Evolutionary conservation across 179 eudicot genomes (phyloP), one percentile per base, ranked within the genome.

Genomic region (Spergularia azorica): DNA sequence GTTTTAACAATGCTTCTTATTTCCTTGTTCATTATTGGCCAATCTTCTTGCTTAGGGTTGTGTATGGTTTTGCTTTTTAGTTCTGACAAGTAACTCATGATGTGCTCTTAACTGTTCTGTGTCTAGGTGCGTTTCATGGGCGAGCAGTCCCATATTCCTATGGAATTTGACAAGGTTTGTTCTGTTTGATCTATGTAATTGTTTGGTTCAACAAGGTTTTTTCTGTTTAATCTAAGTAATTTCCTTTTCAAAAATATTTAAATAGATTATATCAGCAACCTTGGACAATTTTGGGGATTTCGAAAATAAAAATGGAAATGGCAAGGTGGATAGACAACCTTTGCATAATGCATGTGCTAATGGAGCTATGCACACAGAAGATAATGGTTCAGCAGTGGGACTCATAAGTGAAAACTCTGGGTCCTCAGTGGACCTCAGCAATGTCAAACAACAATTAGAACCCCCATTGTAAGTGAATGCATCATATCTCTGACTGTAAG

Each of bases 101-200:
- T 43, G 8, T 43, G 48, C 52, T 18, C 50, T 55, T 32, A 52
- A 70, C 63, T 60, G 43, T 72, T 41, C 26, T 73, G 46, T 77
- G 12, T 74, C 32, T 71, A 93, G 97, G 97, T 93, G 63, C 84
- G 80, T 46, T 89, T 85, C 77, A 93, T 93, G 98, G 95, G 95
- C 58, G 88, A 90, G 84, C 94, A 93, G 79, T 89, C 95, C 60
- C 97, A 93, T 70, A 84, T 93, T 71, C 91, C 97, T 15, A 83
- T 85, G 91, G 95, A 93, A 82, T 86, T 93, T 71, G 97, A 90
- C 77, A 90, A 85, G 67, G 97, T 93, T 80, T 84, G 1, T 26
- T 26, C 32, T 26, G 32, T 26, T 26, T 26, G 1, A 26, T 26
- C 32, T 26, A 1, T 26, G 32, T 26, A 1, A 26, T 26, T n/a